Evolutionary conservation across 345 rosid species (phyloP).

Genomic region (Dipteronia dyeriana): DNA sequence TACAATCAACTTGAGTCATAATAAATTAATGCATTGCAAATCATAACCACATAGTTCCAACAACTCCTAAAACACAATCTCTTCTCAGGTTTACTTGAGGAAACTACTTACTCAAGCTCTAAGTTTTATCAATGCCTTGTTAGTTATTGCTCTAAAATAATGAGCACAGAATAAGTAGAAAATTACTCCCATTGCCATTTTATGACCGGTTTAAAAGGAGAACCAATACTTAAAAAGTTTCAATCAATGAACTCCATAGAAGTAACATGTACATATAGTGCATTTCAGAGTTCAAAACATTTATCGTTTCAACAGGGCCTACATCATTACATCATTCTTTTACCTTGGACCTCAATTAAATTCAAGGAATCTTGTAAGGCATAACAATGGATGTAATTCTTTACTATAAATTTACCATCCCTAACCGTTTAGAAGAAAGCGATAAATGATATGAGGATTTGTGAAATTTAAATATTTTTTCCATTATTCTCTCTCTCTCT

Average conservation of each 20-base stretch:
- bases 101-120: neutral
- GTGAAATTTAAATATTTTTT: too few species aligned
- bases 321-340: neutral
- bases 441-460: too few species aligned
- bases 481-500: too few species aligned
- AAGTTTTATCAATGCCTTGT: neutral
- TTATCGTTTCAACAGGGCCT: neutral
- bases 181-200: neutral
- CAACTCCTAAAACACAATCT: neutral
- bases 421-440: too few species aligned
- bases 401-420: too few species aligned
- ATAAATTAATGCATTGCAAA: neutral
- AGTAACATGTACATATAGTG: neutral
- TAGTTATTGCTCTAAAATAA: neutral
- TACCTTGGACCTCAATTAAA: too few species aligned
- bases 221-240: neutral
- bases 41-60: neutral
- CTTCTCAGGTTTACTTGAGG: neutral
- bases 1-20: neutral
- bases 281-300: neutral
- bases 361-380: too few species aligned
- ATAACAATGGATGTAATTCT: too few species aligned
- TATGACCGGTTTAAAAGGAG: conserved; percentile 6
- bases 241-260: too few species aligned
- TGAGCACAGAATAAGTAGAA: neutral